Conservation (phyloP, 1,284 basidiomycete species). For the Ceratobasidium sp. region DNA sequence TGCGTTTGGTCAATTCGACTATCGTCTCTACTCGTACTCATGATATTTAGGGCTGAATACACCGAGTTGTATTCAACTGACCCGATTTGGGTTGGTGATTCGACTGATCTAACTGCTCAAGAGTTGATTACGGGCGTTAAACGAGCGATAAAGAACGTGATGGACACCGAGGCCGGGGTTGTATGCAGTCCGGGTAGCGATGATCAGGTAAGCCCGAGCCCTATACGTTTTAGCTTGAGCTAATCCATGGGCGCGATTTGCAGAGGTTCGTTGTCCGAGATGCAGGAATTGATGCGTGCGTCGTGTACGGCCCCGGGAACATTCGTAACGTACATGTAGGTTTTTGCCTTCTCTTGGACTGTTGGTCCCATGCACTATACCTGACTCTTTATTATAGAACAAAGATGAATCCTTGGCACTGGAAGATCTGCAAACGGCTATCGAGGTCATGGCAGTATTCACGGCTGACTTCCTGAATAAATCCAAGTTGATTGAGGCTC, state of each 20-base stretch:
- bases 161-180: constrained; percentile 36
- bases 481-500: too few species aligned
- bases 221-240: background rate
- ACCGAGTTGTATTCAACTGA: constrained; percentile 41
- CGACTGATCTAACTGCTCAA: background rate
- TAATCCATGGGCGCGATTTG: background rate
- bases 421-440: constrained; percentile 38
- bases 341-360: background rate
- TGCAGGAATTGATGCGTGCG: constrained; percentile 37
- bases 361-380: too few species aligned
- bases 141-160: constrained; percentile 31
- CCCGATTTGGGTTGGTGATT: constrained; percentile 42
- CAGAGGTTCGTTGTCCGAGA: constrained; percentile 41
- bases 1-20: too few species aligned
- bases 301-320: constrained; percentile 42
- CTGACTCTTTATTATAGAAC: too few species aligned
- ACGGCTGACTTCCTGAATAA: constrained; percentile 21
- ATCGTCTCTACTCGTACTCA: background rate
- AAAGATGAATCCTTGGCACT: constrained; percentile 38
- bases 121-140: constrained; percentile 36
- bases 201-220: background rate
- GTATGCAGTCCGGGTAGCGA: constrained; percentile 42
- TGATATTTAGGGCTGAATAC: constrained; percentile 19
- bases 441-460: constrained; percentile 42
- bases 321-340: constrained; percentile 40